A percentile compares a stretch with the other conserved stretches of the same genome.
phyloP scores from a whole-genome alignment of 1,284 basidiomycete genomes.

The Malassezia dermatis region DNA sequence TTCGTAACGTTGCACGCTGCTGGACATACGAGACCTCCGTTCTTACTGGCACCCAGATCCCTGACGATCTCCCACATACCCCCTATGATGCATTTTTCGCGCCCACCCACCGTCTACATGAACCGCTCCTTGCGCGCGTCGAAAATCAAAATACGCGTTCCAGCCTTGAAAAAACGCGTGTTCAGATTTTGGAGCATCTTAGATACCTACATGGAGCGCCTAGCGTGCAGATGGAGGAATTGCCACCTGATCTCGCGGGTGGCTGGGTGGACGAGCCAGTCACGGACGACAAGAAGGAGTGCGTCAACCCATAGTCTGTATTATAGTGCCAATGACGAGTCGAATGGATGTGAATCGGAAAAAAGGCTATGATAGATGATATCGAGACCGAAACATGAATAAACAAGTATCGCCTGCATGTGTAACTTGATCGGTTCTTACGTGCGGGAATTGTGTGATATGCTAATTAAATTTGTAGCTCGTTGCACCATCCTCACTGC shows the following conservation, averaged over 20 bases:
- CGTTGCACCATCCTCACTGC: not conserved
- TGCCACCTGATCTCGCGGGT: constrained; percentile 79
- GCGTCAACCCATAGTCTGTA: not conserved
- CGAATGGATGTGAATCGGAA: not conserved
- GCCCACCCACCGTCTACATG: constrained; percentile 83
- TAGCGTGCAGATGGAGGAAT: constrained; percentile 88
- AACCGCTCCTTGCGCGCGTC: constrained; percentile 76
- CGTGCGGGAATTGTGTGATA: not conserved
- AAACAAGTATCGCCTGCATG: not conserved
- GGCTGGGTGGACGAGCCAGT: constrained; percentile 61
- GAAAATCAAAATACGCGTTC: constrained; percentile 78
- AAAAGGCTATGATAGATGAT: not conserved
- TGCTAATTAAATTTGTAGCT: not conserved
- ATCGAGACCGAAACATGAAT: not conserved
- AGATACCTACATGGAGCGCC: constrained; percentile 89
- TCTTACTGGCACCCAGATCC: constrained; percentile 60
- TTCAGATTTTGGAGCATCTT: constrained; percentile 76
- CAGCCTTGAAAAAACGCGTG: constrained; percentile 68
- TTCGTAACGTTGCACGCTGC: constrained; percentile 82
- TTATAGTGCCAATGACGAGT: not conserved
- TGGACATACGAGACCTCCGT: constrained; percentile 98
- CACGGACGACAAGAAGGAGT: not conserved
- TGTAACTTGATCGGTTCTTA: not conserved
- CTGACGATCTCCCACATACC: constrained; percentile 75
- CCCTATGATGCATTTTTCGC: constrained; percentile 88